A percentile compares a stretch with the other conserved stretches of the same genome.
Evolutionary conservation across 495 filamentous ascomycete genomes (phyloP).

Genomic region (Penicillium coffeae): DNA sequence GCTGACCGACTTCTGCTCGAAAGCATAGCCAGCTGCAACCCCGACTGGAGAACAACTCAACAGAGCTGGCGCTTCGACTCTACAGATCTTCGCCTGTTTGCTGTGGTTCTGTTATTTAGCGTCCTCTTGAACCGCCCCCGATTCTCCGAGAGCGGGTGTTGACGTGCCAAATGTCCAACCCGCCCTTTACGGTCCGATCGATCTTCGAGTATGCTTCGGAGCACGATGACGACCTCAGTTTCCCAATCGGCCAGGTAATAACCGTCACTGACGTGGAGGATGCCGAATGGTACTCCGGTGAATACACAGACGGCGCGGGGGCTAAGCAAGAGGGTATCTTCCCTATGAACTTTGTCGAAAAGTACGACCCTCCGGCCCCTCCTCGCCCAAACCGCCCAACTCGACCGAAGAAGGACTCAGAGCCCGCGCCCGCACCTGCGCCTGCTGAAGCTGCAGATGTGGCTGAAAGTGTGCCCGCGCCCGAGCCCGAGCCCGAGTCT

Average conservation of each 20-base stretch:
- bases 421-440: constrained; percentile 41
- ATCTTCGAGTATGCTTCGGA: constrained; percentile 86
- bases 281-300: constrained; percentile 90
- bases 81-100: constrained; percentile 18
- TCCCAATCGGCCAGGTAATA: constrained; percentile 80
- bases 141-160: constrained; percentile 20
- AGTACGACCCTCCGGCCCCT: constrained; percentile 85
- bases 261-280: constrained; percentile 91
- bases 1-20: constrained; percentile 18
- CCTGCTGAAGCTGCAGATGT: constrained; percentile 34
- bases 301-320: constrained; percentile 75
- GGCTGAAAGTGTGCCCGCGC: constrained; percentile 20
- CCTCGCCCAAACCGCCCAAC: constrained; percentile 71
- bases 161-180: constrained; percentile 61
- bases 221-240: constrained; percentile 93
- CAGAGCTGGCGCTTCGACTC: constrained; percentile 14
- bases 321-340: constrained; percentile 83
- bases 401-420: constrained; percentile 70
- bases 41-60: not conserved
- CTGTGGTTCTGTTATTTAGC: constrained; percentile 16
- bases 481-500: constrained; percentile 29
- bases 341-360: constrained; percentile 95
- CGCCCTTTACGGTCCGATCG: constrained; percentile 90
- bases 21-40: constrained; percentile 3
- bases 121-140: constrained; percentile 19